A percentile compares a stretch with the other conserved stretches of the same genome.
These are phyloP conservation scores for Phaseolus lunatus DNA, from an alignment of 306 rosid species.

Conservation along the genomic window DNA sequence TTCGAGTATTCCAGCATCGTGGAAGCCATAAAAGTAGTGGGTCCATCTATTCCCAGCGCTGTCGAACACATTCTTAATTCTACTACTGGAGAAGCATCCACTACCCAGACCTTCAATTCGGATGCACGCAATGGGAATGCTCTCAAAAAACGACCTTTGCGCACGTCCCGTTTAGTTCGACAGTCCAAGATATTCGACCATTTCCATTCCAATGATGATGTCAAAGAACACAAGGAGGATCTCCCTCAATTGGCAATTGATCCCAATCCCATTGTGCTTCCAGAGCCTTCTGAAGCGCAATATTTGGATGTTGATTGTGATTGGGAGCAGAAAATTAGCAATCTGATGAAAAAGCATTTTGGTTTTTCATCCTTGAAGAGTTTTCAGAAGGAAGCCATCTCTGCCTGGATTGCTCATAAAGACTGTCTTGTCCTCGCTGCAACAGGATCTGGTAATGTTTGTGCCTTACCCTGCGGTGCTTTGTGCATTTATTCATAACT, in stretches of 20 bases:
- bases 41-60: constrained; percentile 57
- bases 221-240: constrained; percentile 47
- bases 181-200: constrained; percentile 77
- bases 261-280: background rate
- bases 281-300: constrained; percentile 17
- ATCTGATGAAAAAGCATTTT: constrained; percentile 71
- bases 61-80: constrained; percentile 58
- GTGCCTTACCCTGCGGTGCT: background rate
- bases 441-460: constrained; percentile 78
- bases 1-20: constrained; percentile 51
- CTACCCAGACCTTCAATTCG: constrained; percentile 41
- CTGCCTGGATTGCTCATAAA: constrained; percentile 68
- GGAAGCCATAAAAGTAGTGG: constrained; percentile 61
- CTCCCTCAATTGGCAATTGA: constrained; percentile 31
- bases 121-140: constrained; percentile 15
- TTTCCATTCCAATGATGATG: constrained; percentile 51
- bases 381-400: constrained; percentile 87
- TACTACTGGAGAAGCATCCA: background rate
- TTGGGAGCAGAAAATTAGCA: constrained; percentile 62
- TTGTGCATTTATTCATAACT: constrained; percentile 32
- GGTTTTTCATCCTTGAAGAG: constrained; percentile 67
- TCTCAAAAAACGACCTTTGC: constrained; percentile 48
- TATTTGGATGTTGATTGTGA: constrained; percentile 48
- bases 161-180: constrained; percentile 50
- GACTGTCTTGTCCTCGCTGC: constrained; percentile 94